Base-by-base conservation (phyloP, 768 basidiomycete species). In the Pleurotus giganteus region DNA sequence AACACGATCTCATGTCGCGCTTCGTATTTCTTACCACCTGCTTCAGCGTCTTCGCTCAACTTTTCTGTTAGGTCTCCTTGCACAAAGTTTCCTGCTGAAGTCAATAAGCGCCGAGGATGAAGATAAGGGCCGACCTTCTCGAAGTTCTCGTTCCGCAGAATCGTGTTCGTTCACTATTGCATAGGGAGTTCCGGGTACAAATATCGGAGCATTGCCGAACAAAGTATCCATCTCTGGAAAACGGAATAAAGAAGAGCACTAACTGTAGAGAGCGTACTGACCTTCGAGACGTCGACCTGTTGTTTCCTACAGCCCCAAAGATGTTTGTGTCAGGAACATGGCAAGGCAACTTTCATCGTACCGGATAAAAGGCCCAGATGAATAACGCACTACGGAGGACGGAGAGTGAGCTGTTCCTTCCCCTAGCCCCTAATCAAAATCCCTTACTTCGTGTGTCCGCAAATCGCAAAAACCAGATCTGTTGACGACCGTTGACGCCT, bases 391-490 rank as follows among this genome's bases (percentile, higher is more conserved):
- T 70, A 26, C 7, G 59, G 39, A 12, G 12, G 31, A 43, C 8
- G 36, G 31, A 42, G 32, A 34, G 36, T 26, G 15, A 37, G 27
- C n/a, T n/a, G n/a, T n/a, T n/a, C n/a, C n/a, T n/a, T n/a, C n/a
- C n/a, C n/a, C n/a, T n/a, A n/a, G n/a, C n/a, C n/a, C n/a, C n/a
- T n/a, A n/a, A n/a, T n/a, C n/a, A n/a, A n/a, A n/a, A n/a, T n/a
- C n/a, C 60, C 69, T 52, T 41, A 72, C 73, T 78, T 78, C 1
- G 75, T 74, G 58, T 76, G 74, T 1, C 75, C 71, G 51, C 73
- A 76, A 47, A 78, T 76, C 0, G 74, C 75, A 41, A 76, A 77
- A 2, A 77, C 76, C 12, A 77, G 69, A 55, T 77, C 73, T 72
- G 28, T 4, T 17, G 13, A 28, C 31, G 12, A 42, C 42, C 49